Percentiles rank a stretch among this genome's conserved stretches.
These are phyloP conservation scores for Saccharomyces kudriavzevii DNA, from an alignment of 805 yeast species.

Conservation along the genomic window DNA sequence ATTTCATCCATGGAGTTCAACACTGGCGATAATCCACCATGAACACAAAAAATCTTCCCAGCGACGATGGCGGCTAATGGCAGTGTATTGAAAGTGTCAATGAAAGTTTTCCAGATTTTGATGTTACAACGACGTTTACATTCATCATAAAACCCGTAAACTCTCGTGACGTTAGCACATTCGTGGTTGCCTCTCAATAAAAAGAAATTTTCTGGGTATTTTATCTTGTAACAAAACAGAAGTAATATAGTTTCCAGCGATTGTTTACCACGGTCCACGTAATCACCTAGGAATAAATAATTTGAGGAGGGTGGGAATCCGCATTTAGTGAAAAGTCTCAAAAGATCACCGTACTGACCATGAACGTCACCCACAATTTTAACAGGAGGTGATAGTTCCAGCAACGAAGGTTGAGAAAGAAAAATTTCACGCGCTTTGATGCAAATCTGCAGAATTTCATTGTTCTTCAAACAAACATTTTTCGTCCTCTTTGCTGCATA, in stretches of 20 bases:
- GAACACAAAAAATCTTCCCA: constrained; percentile 85
- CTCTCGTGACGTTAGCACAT: constrained; percentile 93
- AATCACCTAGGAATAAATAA: constrained; percentile 89
- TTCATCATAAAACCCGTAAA: constrained; percentile 96
- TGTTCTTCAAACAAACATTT: constrained; percentile 75
- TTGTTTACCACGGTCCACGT: constrained; percentile 96
- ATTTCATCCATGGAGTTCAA: constrained; percentile 58
- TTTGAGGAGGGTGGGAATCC: constrained; percentile 95
- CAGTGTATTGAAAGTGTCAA: constrained; percentile 90
- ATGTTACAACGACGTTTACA: constrained; percentile 89
- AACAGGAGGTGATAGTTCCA: constrained; percentile 77
- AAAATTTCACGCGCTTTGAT: constrained; percentile 83
- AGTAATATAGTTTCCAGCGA: constrained; percentile 84
- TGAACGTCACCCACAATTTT: constrained; percentile 90
- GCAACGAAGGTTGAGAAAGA: constrained; percentile 78
- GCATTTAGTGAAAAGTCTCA: constrained; percentile 87
- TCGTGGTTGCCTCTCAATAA: constrained; percentile 93
- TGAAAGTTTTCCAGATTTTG: constrained; percentile 87
- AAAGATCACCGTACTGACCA: constrained; percentile 89
- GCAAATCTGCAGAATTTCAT: constrained; percentile 85
- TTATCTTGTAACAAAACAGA: constrained; percentile 85
- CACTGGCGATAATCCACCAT: constrained; percentile 77
- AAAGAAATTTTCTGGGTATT: constrained; percentile 93
- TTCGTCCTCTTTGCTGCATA: constrained; percentile 91
- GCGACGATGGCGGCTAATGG: constrained; percentile 96